Base-by-base conservation (phyloP, 371 early-diverging fungal species). In the Apophysomyces sp. region DNA sequence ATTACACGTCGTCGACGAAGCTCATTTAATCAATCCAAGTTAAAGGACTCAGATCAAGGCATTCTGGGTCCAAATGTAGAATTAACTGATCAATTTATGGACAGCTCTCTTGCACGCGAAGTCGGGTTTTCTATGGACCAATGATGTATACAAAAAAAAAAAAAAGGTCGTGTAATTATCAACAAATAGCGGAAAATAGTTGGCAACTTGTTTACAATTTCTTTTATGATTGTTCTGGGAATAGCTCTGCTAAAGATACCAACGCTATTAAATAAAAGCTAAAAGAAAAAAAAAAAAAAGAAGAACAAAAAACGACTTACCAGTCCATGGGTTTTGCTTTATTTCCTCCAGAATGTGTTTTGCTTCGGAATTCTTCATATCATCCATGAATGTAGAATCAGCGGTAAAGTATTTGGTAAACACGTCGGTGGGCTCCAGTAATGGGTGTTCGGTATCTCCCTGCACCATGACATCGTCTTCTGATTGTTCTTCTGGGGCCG, bases 11-110 rank as follows among this genome's bases (percentile, higher is more conserved):
- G 74, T 51, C 67, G 72, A 64, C 64, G 71, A 36, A 72, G 67
- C 49, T 73, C 72, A 5, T 69, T 74, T 55, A 62, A 57, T 21
- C 67, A 64, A 40, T 63, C 65, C 36, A 51, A 61, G 21, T 39
- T 72, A 12, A 73, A 73, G 36, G 68, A 74, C 28, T 58, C 59
- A 21, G 72, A 73, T 41, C 65, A 71, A 41, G 72, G 61, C 15
- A 59, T 71, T 12, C 34, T 77, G 9, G 76, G 69, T 12, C 55
- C 66, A 26, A 78, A 77, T 60, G 71, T 81, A 0, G 82, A 81
- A 39, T 31, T 78, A 15, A 62, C 76, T 11, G 79, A 81, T 16
- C 63, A 69, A 44, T 29, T 81, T 15, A 60, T 71, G 53, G 70
- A 78, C 24, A 75, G 74, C 12, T 74, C 77, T 11, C 32, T 81